Evolutionary conservation across 1,139 yeast species (phyloP).

Genomic region (Arxiozyma heterogenica): DNA sequence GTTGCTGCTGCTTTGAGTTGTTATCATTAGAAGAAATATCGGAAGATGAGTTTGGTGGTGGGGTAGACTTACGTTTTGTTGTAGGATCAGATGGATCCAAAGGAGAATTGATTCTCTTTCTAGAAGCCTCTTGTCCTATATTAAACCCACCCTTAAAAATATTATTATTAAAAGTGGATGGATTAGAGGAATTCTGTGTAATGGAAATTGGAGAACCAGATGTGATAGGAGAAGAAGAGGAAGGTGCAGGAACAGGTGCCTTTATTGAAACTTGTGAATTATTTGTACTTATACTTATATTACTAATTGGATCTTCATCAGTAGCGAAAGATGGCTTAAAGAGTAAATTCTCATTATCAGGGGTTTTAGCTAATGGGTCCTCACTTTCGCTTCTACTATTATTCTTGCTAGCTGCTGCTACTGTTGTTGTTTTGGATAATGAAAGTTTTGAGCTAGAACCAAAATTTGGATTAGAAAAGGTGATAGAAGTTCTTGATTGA

Average conservation of each 20-base stretch:
- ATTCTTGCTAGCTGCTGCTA: neutral
- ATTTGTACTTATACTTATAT: neutral
- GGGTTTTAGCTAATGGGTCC: neutral
- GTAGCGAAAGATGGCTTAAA: neutral
- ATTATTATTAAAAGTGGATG: neutral
- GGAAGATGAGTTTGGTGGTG: constrained; percentile 7
- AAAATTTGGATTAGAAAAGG: neutral
- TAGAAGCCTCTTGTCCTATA: constrained; percentile 30
- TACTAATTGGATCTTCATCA: neutral
- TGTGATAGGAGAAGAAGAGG: neutral
- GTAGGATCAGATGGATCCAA: constrained; percentile 15
- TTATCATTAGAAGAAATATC: neutral
- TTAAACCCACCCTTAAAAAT: constrained; percentile 42
- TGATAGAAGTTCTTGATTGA: neutral
- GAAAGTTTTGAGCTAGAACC: neutral
- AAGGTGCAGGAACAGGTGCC: constrained; percentile 31
- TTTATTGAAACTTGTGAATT: neutral
- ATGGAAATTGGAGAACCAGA: constrained; percentile 4
- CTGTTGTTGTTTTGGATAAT: neutral
- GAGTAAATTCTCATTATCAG: constrained; percentile 39
- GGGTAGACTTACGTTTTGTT: constrained; percentile 9
- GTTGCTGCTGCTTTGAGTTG: neutral
- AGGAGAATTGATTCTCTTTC: constrained; percentile 20
- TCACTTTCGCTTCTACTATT: neutral
- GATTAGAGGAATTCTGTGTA: neutral